These are phyloP conservation scores for Metschnikowia reukaufii DNA, from an alignment of 805 yeast genomes.

Conservation along the genomic window DNA sequence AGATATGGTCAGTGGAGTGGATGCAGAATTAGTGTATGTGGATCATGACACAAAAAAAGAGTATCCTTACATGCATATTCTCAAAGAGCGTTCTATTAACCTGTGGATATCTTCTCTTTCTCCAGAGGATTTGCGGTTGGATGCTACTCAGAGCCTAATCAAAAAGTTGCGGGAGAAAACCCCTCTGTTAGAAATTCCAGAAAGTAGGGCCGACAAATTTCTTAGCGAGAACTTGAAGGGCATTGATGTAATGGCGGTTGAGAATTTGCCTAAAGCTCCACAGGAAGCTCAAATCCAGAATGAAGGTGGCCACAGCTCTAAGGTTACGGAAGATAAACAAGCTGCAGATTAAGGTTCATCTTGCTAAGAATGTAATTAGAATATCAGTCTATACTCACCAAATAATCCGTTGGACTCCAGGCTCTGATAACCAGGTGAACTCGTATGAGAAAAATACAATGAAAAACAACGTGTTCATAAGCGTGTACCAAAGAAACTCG, in stretches of 20 bases:
- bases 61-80: constrained; percentile 40
- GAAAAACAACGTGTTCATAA: constrained; percentile 54
- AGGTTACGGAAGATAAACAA: neutral
- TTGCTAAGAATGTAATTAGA: neutral
- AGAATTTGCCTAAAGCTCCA: constrained; percentile 5
- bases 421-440: constrained; percentile 68
- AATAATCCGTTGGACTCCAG: constrained; percentile 72
- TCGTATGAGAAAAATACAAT: constrained; percentile 58
- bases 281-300: neutral
- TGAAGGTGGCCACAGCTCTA: neutral
- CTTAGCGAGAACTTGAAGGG: constrained; percentile 31
- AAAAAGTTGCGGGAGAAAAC: constrained; percentile 7
- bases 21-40: constrained; percentile 70
- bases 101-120: constrained; percentile 33
- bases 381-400: constrained; percentile 55
- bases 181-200: constrained; percentile 9
- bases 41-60: constrained; percentile 54
- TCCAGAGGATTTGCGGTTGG: constrained; percentile 13
- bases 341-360: neutral
- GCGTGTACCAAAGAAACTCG: constrained; percentile 65
- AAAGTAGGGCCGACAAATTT: constrained; percentile 26
- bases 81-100: constrained; percentile 32
- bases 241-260: constrained; percentile 22
- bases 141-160: constrained; percentile 7
- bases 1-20: constrained; percentile 57